phyloP scores from a whole-genome alignment of 2,329 filamentous ascomycete species.

The Penicillium sp. region DNA sequence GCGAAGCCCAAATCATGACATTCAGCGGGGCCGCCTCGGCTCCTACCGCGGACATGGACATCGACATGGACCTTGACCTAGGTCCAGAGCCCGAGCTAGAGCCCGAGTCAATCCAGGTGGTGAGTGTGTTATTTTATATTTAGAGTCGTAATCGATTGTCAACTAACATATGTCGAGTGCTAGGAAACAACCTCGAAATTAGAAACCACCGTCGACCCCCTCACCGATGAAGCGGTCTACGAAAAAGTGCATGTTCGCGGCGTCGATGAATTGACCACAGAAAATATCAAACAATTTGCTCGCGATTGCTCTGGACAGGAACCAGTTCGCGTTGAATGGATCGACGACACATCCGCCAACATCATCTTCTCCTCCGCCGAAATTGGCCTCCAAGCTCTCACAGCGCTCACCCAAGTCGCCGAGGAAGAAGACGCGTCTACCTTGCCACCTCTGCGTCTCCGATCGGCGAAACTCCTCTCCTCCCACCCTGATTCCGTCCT shows the following conservation, averaged over 20 bases:
- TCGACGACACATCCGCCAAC: conserved; percentile 89
- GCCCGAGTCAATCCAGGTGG: conserved; percentile 35
- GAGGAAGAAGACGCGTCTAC: conserved; percentile 45
- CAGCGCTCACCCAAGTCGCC: conserved; percentile 46
- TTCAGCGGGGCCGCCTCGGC: conserved; percentile 8
- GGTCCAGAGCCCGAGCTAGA: conserved; percentile 47
- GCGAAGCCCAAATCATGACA: conserved; percentile 7
- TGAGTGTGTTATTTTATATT: conserved; percentile 22
- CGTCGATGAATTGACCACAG: conserved; percentile 76
- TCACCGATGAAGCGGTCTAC: conserved; percentile 37
- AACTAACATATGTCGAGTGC: conserved; percentile 7
- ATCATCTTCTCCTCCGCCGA: conserved; percentile 67
- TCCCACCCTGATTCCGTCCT: conserved; percentile 68
- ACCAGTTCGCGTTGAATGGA: conserved; percentile 78
- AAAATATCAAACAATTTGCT: conserved; percentile 75
- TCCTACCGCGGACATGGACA: conserved; percentile 58
- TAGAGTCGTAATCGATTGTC: not conserved
- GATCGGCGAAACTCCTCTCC: conserved; percentile 68
- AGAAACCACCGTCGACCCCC: conserved; percentile 29
- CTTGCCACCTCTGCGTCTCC: conserved; percentile 60
- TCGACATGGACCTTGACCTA: conserved; percentile 69
- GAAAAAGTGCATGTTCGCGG: conserved; percentile 82
- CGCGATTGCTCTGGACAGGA: conserved; percentile 62
- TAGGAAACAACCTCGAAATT: conserved; percentile 27
- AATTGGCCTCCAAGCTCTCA: conserved; percentile 56